Evolutionary conservation across 805 yeast species (phyloP).

Genomic region (Candida silvatica): DNA sequence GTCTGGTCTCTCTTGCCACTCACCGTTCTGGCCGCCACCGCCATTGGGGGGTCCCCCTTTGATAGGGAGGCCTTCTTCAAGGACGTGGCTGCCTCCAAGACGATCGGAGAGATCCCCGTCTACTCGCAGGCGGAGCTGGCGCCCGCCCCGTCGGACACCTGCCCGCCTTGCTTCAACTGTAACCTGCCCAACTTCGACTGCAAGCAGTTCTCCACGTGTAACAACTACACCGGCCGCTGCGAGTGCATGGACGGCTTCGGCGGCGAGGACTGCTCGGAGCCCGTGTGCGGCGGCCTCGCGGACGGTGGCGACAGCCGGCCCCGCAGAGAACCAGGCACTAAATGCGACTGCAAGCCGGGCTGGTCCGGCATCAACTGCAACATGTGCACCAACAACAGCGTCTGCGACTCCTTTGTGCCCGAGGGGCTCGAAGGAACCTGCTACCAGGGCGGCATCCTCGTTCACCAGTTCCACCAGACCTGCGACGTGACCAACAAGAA

Average conservation of each 20-base stretch:
- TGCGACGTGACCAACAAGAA: constrained; percentile 91
- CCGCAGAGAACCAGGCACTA: constrained; percentile 36
- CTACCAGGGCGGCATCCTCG: constrained; percentile 75
- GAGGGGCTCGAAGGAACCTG: constrained; percentile 79
- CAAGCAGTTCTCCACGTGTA: constrained; percentile 84
- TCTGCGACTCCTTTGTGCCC: constrained; percentile 85
- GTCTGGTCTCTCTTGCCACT: no score
- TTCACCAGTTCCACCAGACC: constrained; percentile 77
- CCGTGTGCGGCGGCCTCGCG: constrained; percentile 75
- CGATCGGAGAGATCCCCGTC: not conserved
- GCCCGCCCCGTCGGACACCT: constrained; percentile 29
- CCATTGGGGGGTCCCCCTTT: not conserved
- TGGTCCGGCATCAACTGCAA: constrained; percentile 96
- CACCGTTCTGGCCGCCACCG: no score
- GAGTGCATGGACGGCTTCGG: constrained; percentile 92
- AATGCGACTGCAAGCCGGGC: constrained; percentile 74
- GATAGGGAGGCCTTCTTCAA: not conserved
- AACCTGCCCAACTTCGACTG: constrained; percentile 86
- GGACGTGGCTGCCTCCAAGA: not conserved
- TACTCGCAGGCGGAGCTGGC: not conserved
- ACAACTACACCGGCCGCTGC: constrained; percentile 82
- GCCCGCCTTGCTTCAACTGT: constrained; percentile 95
- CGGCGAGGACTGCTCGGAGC: constrained; percentile 84
- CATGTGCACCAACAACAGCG: constrained; percentile 62
- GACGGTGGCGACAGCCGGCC: constrained; percentile 58